Percentiles rank a stretch among this genome's conserved stretches.
Conservation (phyloP, 2,329 filamentous ascomycete species). For the Aspergillus thermomutatus region DNA sequence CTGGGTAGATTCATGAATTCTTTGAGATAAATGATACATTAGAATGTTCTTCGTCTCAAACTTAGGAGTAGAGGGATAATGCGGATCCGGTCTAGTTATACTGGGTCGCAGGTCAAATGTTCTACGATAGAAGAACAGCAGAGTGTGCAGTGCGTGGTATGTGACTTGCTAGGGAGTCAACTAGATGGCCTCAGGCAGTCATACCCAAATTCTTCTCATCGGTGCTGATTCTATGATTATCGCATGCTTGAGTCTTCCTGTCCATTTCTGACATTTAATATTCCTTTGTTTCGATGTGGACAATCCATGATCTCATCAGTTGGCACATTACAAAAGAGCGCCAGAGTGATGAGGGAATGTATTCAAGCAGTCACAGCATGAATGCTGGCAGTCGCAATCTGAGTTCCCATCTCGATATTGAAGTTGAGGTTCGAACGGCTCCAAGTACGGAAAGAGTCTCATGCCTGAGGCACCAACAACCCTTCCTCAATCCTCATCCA, state of each 20-base stretch:
- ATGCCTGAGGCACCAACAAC: neutral
- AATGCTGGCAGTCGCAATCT: neutral
- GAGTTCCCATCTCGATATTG: neutral
- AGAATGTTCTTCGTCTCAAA: neutral
- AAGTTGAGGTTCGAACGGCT: neutral
- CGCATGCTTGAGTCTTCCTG: neutral
- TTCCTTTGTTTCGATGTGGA: neutral
- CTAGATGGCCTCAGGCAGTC: neutral
- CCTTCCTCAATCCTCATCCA: neutral
- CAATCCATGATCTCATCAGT: neutral
- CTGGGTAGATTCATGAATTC: slow-evolving; percentile 6
- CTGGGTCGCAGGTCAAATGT: neutral
- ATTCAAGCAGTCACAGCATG: neutral
- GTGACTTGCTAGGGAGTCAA: neutral
- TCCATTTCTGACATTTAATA: neutral
- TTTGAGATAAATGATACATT: slow-evolving; percentile 15
- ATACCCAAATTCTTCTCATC: neutral
- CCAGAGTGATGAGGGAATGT: neutral
- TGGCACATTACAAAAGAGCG: neutral
- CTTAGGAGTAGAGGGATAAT: neutral
- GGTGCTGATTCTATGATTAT: neutral
- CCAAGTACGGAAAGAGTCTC: neutral
- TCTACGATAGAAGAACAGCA: neutral
- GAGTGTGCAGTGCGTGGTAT: neutral
- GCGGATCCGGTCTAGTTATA: neutral